Evolutionary conservation across 2,329 filamentous ascomycete genomes (phyloP).

Genomic region (Penicillium concentricum): DNA sequence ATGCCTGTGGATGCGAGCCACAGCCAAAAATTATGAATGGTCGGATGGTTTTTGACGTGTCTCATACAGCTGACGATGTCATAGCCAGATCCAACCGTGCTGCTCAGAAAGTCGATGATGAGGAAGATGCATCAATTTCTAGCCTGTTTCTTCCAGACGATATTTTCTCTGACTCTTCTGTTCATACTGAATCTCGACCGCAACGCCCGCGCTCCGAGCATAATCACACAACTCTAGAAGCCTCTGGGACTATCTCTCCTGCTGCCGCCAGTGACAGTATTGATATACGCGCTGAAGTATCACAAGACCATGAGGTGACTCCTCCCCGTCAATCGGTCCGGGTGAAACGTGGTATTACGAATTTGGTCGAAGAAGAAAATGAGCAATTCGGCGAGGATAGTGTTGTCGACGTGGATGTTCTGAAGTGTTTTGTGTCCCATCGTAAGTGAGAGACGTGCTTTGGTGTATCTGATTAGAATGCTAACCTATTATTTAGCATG

Average conservation of each 20-base stretch:
- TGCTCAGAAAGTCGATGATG: neutral
- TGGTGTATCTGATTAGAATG: too few species aligned
- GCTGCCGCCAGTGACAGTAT: neutral
- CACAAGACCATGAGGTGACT: neutral
- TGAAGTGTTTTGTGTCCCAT: constrained; percentile 9
- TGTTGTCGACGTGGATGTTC: constrained; percentile 9
- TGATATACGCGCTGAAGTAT: neutral
- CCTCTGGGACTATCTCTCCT: neutral
- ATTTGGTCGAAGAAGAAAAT: constrained; percentile 18
- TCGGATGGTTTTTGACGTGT: constrained; percentile 31
- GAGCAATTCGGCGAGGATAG: constrained; percentile 5
- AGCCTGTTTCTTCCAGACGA: constrained; percentile 17
- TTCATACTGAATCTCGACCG: constrained; percentile 1
- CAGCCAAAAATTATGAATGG: constrained; percentile 15
- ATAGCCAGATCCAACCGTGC: constrained; percentile 29
- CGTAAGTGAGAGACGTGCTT: constrained; percentile 9
- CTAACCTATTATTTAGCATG: constrained; percentile 17
- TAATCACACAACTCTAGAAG: neutral
- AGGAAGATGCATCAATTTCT: neutral
- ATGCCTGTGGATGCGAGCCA: constrained; percentile 43
- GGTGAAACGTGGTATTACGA: neutral
- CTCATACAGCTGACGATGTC: constrained; percentile 25
- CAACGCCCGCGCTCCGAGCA: neutral
- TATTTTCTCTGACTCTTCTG: constrained; percentile 30
- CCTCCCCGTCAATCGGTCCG: neutral